Percentiles rank a stretch among this genome's conserved stretches.
phyloP scores from a whole-genome alignment of 208 protist species.

The Acanthamoeba royreba region DNA sequence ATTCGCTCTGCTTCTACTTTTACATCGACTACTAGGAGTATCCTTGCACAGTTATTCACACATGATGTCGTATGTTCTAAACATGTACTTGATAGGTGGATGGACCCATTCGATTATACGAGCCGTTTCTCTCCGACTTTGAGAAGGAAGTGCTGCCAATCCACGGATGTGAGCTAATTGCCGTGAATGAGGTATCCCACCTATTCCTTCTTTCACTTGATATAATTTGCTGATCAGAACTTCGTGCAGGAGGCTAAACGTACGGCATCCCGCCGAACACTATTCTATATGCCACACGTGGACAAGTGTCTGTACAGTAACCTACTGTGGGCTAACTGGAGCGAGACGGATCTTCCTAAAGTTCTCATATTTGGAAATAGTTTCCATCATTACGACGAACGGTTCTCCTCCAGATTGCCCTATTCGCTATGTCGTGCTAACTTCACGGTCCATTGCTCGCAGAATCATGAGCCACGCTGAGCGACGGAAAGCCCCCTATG shows the following conservation, averaged over 20 bases:
- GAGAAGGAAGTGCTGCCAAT: neutral
- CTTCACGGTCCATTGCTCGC: neutral
- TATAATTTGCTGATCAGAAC: neutral
- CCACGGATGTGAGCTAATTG: neutral
- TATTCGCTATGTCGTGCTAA: neutral
- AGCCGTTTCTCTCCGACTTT: neutral
- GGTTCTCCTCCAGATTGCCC: neutral
- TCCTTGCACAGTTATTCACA: neutral
- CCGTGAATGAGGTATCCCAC: neutral
- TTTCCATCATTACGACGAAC: neutral
- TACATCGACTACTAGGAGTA: neutral
- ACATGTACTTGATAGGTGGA: neutral
- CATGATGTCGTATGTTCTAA: neutral
- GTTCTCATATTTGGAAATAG: slow-evolving; percentile 17
- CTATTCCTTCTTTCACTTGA: neutral
- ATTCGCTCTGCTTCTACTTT: neutral
- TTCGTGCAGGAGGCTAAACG: neutral
- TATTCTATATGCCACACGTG: slow-evolving; percentile 6
- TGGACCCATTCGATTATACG: neutral
- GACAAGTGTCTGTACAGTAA: slow-evolving; percentile 34
- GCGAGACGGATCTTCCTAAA: neutral
- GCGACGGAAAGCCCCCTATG: neutral
- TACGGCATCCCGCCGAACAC: neutral
- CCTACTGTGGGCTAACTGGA: neutral
- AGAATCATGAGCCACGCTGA: neutral